Percentiles rank a stretch among this genome's conserved stretches.
These are phyloP conservation scores for Fusarium sp. DNA, from an alignment of 2,329 filamentous ascomycete species.

Conservation along the genomic window DNA sequence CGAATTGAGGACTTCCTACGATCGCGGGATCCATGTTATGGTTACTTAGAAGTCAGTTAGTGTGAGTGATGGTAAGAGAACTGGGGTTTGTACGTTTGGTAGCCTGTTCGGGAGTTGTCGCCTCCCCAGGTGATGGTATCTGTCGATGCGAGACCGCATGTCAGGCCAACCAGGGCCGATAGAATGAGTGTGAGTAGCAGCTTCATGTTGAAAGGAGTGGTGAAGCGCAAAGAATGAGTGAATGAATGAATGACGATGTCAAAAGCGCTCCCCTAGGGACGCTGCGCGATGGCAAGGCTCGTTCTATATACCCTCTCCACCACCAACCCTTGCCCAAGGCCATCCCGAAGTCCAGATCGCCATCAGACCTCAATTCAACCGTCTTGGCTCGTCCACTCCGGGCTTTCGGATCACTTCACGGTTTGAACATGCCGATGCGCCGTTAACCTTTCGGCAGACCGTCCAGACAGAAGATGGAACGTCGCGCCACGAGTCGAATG, in stretches of 20 bases:
- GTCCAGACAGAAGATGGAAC: not conserved
- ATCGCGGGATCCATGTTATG: slow-evolving; percentile 72
- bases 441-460: slow-evolving; percentile 22
- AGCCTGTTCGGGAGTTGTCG: slow-evolving; percentile 64
- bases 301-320: slow-evolving; percentile 18
- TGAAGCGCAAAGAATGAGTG: slow-evolving; percentile 1
- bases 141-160: slow-evolving; percentile 54
- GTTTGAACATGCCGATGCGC: slow-evolving; percentile 1
- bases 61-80: not conserved
- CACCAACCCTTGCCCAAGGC: not conserved
- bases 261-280: not conserved
- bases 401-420: not conserved
- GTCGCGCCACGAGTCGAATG: not conserved
- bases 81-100: slow-evolving; percentile 56
- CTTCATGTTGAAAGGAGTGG: slow-evolving; percentile 38
- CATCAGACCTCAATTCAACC: not conserved
- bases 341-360: not conserved
- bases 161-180: slow-evolving; percentile 48
- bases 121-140: slow-evolving; percentile 71
- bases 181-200: slow-evolving; percentile 43
- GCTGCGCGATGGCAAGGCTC: not conserved
- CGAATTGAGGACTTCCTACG: slow-evolving; percentile 65
- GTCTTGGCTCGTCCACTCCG: not conserved
- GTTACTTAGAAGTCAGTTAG: slow-evolving; percentile 49
- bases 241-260: slow-evolving; percentile 6